A percentile compares a stretch with the other conserved stretches of the same genome.
phyloP scores from a whole-genome alignment of 441 rosid genomes.

The Erysimum cheiri region DNA sequence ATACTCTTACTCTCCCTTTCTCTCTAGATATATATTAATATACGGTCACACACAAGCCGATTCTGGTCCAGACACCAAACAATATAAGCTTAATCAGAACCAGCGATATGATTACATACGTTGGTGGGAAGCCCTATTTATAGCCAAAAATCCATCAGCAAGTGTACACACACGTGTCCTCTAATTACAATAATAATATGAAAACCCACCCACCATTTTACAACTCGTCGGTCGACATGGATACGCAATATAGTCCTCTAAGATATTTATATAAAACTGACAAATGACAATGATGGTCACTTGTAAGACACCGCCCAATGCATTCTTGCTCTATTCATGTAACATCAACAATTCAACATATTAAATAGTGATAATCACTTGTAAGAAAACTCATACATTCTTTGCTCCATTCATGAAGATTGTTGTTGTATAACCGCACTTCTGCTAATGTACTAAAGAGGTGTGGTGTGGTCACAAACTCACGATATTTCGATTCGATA shows the following conservation, averaged over 20 bases:
- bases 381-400: too few relatives aligned
- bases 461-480: too few relatives aligned
- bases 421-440: too few relatives aligned
- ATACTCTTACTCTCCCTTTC: not conserved
- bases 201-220: not conserved
- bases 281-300: not conserved
- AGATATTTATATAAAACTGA: not conserved
- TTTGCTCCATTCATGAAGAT: too few relatives aligned
- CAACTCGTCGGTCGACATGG: not conserved
- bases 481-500: too few relatives aligned
- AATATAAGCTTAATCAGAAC: not conserved
- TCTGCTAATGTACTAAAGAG: too few relatives aligned
- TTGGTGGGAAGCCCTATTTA: not conserved
- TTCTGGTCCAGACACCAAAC: not conserved
- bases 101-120: not conserved
- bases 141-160: not conserved
- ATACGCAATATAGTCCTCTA: not conserved
- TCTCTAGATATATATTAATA: too few relatives aligned
- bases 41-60: too few relatives aligned
- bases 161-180: not conserved
- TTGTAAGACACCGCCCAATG: not conserved
- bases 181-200: not conserved
- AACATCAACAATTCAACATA: not conserved
- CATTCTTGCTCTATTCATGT: not conserved
- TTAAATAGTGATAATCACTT: too few relatives aligned